phyloP scores from a whole-genome alignment of 1,284 basidiomycete species.

The Marasmius fiardii region DNA sequence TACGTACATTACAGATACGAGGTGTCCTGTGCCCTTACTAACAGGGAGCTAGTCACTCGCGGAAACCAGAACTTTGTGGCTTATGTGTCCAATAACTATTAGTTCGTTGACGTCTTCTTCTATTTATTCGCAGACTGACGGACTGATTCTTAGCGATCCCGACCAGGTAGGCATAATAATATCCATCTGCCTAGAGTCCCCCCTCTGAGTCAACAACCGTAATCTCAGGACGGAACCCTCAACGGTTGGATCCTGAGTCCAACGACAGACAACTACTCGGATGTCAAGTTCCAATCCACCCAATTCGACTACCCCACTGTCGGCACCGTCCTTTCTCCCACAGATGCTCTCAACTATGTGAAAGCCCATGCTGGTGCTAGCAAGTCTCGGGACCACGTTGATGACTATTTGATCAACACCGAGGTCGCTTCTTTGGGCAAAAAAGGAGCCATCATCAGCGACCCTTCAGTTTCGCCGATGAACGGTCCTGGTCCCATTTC shows the following conservation, averaged over 20 bases:
- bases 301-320: slow-evolving; percentile 32
- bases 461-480: slow-evolving; percentile 25
- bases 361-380: slow-evolving; percentile 29
- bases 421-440: slow-evolving; percentile 31
- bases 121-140: not conserved
- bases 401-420: slow-evolving; percentile 29
- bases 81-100: slow-evolving; percentile 31
- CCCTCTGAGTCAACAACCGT: not conserved
- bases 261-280: slow-evolving; percentile 29
- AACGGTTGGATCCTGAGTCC: slow-evolving; percentile 27
- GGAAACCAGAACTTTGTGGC: slow-evolving; percentile 36
- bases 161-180: slow-evolving; percentile 20
- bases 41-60: slow-evolving; percentile 25
- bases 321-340: slow-evolving; percentile 25
- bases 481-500: slow-evolving; percentile 30
- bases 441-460: slow-evolving; percentile 28
- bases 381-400: slow-evolving; percentile 30
- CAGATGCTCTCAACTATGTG: slow-evolving; percentile 29
- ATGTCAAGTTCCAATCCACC: slow-evolving; percentile 28
- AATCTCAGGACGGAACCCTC: slow-evolving; percentile 26
- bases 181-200: not conserved
- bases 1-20: slow-evolving; percentile 8
- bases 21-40: not conserved
- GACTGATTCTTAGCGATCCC: slow-evolving; percentile 19
- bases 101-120: slow-evolving; percentile 7